Evolutionary conservation across 306 rosid genomes (phyloP).

Genomic region (Citrullus amarus): DNA sequence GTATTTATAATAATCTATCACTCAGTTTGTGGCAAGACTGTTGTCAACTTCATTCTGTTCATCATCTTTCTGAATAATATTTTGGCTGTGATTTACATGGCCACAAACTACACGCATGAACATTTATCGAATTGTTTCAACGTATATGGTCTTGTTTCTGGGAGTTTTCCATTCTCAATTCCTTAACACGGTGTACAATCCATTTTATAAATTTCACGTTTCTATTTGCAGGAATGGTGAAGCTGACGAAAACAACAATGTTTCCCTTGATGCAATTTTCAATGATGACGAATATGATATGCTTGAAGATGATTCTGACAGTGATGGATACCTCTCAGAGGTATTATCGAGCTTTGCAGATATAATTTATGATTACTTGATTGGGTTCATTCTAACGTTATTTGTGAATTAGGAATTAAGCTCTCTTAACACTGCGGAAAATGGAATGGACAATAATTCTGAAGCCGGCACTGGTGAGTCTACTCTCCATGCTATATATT

Average conservation of each 20-base stretch:
- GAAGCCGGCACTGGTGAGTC: constrained; percentile 28
- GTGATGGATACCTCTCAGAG: constrained; percentile 88
- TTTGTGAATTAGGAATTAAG: constrained; percentile 41
- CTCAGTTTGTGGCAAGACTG: not conserved
- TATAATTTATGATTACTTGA: not conserved
- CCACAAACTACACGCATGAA: not conserved
- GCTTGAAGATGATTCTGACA: constrained; percentile 51
- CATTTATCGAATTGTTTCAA: not conserved
- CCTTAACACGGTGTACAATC: not conserved
- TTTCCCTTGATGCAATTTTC: constrained; percentile 46
- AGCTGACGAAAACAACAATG: constrained; percentile 23
- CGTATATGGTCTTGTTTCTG: not conserved
- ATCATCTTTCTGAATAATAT: not conserved
- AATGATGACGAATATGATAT: constrained; percentile 45
- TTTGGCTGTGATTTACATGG: not conserved
- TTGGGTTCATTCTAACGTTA: constrained; percentile 13
- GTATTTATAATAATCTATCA: not conserved
- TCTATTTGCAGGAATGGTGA: constrained; percentile 26
- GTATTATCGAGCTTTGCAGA: constrained; percentile 19
- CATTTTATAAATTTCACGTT: not conserved
- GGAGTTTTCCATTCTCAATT: not conserved
- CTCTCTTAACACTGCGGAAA: constrained; percentile 14
- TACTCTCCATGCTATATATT: not conserved
- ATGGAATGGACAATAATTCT: constrained; percentile 24
- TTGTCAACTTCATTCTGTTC: not conserved